phyloP scores from a whole-genome alignment of 768 basidiomycete genomes.

The Tulasnella sp. region DNA sequence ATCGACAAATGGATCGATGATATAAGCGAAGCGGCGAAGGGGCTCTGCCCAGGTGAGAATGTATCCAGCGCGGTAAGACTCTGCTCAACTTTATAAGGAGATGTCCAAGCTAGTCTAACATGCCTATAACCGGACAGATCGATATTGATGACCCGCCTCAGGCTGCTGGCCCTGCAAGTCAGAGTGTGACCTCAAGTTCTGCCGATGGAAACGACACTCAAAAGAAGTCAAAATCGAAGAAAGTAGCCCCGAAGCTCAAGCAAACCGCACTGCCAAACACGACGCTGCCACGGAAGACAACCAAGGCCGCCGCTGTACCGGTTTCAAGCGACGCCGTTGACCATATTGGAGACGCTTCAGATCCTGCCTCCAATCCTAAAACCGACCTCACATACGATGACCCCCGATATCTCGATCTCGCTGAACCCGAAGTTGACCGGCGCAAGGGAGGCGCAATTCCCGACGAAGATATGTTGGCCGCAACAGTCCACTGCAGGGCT shows the following conservation, averaged over 20 bases:
- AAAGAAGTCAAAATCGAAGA: background rate
- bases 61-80: background rate
- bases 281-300: background rate
- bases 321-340: background rate
- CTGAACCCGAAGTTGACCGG: background rate
- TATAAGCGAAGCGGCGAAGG: background rate
- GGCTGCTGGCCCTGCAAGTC: background rate
- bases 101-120: background rate
- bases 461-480: no score
- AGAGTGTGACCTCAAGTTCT: background rate
- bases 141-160: no score
- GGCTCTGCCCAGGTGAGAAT: background rate
- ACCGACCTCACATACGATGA: background rate
- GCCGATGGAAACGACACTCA: no score
- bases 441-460: no score
- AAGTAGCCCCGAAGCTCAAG: background rate
- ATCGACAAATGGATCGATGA: background rate
- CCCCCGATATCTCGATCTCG: background rate
- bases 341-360: background rate
- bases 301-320: background rate
- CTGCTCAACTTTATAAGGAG: no score
- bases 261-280: background rate
- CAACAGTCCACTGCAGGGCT: no score
- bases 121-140: no score
- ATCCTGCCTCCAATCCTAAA: background rate